Evolutionary conservation across 2,329 filamentous ascomycete species (phyloP).

Genomic region (Nemania sp.): DNA sequence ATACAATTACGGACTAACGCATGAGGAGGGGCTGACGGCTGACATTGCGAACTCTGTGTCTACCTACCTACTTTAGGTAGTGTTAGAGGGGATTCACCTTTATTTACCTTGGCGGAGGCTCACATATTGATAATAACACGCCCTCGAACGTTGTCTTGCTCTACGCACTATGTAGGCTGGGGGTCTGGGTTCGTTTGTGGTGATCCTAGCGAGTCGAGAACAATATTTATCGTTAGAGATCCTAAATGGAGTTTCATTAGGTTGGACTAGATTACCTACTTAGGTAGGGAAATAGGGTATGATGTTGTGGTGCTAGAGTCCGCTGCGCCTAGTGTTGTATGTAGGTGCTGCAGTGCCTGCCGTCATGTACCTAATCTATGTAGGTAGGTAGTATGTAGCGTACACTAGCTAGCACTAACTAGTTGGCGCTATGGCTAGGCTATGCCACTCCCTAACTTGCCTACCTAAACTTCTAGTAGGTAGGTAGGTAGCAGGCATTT

Average conservation of each 20-base stretch:
- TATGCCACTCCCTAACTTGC: too few relatives aligned
- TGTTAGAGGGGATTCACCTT: background rate
- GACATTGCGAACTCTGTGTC: constrained; percentile 4
- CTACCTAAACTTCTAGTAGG: too few relatives aligned
- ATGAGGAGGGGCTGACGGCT: background rate
- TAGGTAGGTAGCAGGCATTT: too few relatives aligned
- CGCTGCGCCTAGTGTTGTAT: too few relatives aligned
- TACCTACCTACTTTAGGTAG: background rate
- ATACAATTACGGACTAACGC: background rate
- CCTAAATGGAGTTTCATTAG: background rate
- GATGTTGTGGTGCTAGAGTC: too few relatives aligned
- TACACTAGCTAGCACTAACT: too few relatives aligned
- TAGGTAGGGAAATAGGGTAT: too few relatives aligned
- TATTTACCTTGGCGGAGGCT: background rate
- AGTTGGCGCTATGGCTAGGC: too few relatives aligned
- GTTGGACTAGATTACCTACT: background rate
- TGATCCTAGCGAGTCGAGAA: background rate
- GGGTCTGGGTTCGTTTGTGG: background rate
- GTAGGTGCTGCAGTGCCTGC: too few relatives aligned
- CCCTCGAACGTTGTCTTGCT: background rate
- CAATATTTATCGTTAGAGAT: background rate
- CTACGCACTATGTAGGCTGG: background rate
- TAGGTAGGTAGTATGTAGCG: too few relatives aligned
- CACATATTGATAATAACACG: constrained; percentile 1
- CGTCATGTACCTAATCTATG: too few relatives aligned